Base-by-base conservation (phyloP, 1,284 basidiomycete genomes). In the Pseudozyma pruni region DNA sequence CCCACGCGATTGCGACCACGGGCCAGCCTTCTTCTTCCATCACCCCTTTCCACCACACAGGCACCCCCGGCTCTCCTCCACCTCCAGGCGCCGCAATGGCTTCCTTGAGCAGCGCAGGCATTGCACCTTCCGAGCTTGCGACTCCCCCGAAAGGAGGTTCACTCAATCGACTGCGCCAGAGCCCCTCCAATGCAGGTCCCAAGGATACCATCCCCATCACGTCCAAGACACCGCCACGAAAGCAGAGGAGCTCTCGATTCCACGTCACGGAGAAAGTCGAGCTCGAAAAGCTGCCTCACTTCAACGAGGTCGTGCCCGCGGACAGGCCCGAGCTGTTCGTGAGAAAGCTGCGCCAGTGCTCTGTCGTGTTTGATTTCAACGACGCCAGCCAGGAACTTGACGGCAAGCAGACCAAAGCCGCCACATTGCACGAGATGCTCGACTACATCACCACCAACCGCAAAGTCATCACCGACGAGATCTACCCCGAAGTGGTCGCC, bases 401-500 rank as follows among this genome's bases (percentile, higher is more conserved):
- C 82, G 95, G 94, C 73, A 99, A 98, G 86, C 95, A 98, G 84
- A 91, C 98, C 86, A 99, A 99, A 86, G 92, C 95, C 1, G 92
- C 96, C 81, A 94, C 96, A 5, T 85, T 99, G 52, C 93, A 97
- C 76, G 96, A 99, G 85, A 94, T 99, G 92, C 87, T 99, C 81
- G 96, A 98, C 81, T 98, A 98, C 84, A 96, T 99, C 83, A 98
- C 95, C 50, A 93, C 91, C 47, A 93, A 97, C 84, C 89, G 93
- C 66, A 91, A 92, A 67, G 94, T 98, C 76, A 96, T 99, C 81
- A 97, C 94, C 46, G 96, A 99, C 83, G 89, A 88, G 78, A 88
- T 98, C 88, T 99, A 99, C 87, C 96, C 96, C 46, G 96, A 98
- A 86, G 95, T 99, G 66, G 93, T 98, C 75, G 90, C 90, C 83